Conservation (phyloP, 148 eudicot species). For the Chenopodium album region DNA sequence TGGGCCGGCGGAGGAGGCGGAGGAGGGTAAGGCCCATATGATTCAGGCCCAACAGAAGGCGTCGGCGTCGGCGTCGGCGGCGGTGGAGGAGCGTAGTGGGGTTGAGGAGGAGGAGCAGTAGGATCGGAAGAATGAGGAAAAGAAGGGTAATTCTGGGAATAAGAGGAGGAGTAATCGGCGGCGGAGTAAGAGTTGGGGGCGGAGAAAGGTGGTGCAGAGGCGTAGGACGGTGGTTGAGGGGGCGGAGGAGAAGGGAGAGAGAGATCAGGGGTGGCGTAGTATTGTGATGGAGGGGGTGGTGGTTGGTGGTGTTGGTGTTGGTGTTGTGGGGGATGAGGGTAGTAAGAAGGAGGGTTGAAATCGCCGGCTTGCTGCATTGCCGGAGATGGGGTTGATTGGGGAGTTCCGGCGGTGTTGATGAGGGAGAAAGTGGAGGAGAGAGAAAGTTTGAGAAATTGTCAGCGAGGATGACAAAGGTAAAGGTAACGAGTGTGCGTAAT, state of each 20-base stretch:
- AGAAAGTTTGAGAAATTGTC: too few relatives aligned
- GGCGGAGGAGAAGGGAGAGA: conserved; percentile 23
- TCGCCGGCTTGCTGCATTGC: conserved; percentile 57
- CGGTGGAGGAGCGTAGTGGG: conserved; percentile 26
- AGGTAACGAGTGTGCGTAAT: too few relatives aligned
- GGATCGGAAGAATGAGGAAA: conserved; percentile 38
- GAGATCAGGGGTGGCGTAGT: conserved; percentile 23
- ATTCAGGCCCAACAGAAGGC: conserved; percentile 26
- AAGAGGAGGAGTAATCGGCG: conserved; percentile 17
- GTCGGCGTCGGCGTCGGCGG: conserved; percentile 22
- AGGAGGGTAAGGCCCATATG: conserved; percentile 47
- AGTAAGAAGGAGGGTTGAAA: conserved; percentile 27
- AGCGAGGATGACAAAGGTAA: too few relatives aligned
- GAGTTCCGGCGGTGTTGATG: too few relatives aligned
- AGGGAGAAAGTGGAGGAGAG: too few relatives aligned
- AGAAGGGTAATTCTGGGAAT: conserved; percentile 41
- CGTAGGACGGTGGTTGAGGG: conserved; percentile 34
- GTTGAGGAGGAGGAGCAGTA: conserved; percentile 35
- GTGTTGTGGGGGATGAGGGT: conserved; percentile 18
- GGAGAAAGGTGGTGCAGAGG: conserved; percentile 78
- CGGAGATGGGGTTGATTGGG: not conserved
- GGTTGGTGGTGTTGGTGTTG: conserved; percentile 17
- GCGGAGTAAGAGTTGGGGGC: conserved; percentile 30
- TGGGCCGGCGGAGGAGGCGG: conserved; percentile 13
- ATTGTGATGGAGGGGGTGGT: conserved; percentile 15